These are phyloP conservation scores for Acanthamoeba castellanii DNA, from an alignment of 208 protist species.

Conservation along the genomic window DNA sequence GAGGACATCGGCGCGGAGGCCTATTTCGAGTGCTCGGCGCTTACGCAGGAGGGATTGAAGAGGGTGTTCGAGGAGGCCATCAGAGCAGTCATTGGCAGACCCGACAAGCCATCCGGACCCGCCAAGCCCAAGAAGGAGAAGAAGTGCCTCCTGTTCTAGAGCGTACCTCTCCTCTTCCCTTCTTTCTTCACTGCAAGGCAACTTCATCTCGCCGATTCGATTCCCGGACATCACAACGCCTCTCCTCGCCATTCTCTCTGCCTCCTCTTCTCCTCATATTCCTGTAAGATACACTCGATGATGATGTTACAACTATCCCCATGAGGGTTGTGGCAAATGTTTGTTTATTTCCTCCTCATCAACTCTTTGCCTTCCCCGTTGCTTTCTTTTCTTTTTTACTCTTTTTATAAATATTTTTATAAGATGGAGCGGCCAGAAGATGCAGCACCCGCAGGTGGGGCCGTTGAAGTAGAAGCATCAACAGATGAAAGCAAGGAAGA, in stretches of 20 bases:
- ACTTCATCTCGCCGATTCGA: not conserved
- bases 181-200: not conserved
- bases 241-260: not conserved
- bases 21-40: constrained; percentile 81
- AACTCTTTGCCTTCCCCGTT: not conserved
- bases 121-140: constrained; percentile 78
- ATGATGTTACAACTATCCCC: constrained; percentile 28
- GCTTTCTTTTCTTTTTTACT: not conserved
- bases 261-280: constrained; percentile 8
- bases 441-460: not conserved
- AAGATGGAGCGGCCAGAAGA: not conserved
- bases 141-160: constrained; percentile 78
- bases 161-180: not conserved
- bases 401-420: too few species aligned
- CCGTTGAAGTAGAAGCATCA: not conserved
- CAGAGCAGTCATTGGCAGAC: constrained; percentile 81
- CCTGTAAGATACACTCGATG: constrained; percentile 63
- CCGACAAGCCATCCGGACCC: constrained; percentile 69
- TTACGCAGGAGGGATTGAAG: constrained; percentile 78
- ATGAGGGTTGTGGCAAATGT: constrained; percentile 35
- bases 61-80: constrained; percentile 76
- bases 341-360: not conserved
- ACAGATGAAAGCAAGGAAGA: not conserved
- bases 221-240: not conserved
- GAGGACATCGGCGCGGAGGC: constrained; percentile 75